Evolutionary conservation across 192 early-diverging fungal genomes (phyloP), one percentile per base, ranked within the genome.

Genomic region (Backusella luteola): DNA sequence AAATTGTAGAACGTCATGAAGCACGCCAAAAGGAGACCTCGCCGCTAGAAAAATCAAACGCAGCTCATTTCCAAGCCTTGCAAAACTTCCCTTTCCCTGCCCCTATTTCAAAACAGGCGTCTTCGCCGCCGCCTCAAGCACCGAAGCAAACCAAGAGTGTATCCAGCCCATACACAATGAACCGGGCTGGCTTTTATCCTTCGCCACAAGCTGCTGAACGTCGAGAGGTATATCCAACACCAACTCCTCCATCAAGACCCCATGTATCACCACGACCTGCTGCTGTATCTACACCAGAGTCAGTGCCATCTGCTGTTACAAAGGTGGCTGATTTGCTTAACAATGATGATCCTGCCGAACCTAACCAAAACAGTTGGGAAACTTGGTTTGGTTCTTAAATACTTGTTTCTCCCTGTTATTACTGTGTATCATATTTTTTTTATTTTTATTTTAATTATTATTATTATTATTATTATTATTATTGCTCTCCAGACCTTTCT

Each of bases 321-420:
- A 77, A 75, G 52, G 80, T 81, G 19, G 73, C 80, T 56, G 80
- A 81, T 63, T 67, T 81, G 67, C 72, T 81, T 26, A 81, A 81
- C 63, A 81, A 74, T 67, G 80, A 81, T 68, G 80, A 81, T 41
- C 72, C 80, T 29, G 44, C 80, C 53, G 76, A 81, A 35, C 68
- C 80, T 52, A 77, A 49, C 34, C 74, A 73, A 36, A 73, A 81
- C 39, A 77, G 73, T 53, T 81, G 80, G 80, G 76, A 81, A 74
- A 74, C 80, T n/a, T 81, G 80, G 80, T 81, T 81, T 75, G 78
- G 78, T 66, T 34, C 70, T 21, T 78, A 52, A 71, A 71, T 29
- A 69, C 29, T 56, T 76, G 21, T n/a, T 15, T 69, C 68, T 46
- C 38, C 41, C 21, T 26, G 32, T 67, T 66, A 21, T 32, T 72